phyloP scores from a whole-genome alignment of 169 alveolate genomes.

The Plasmodium coatneyi region DNA sequence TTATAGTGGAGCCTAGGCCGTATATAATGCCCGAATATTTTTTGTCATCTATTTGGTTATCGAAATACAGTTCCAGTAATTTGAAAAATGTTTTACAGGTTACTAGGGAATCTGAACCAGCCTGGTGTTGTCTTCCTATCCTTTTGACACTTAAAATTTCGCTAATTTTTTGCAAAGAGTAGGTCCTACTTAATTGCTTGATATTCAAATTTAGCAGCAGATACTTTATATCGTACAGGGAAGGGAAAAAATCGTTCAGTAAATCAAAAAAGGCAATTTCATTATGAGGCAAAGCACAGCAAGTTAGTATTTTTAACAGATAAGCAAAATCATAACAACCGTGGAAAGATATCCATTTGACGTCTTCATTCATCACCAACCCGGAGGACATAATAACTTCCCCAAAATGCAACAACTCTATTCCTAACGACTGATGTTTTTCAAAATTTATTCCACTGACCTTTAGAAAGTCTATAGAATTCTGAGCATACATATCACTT shows the following conservation, averaged over 20 bases:
- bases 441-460: conserved; percentile 97
- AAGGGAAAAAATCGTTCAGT: conserved; percentile 94
- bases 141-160: conserved; percentile 91
- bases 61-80: conserved; percentile 89
- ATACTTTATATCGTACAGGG: conserved; percentile 95
- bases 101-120: conserved; percentile 98
- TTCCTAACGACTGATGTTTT: conserved; percentile 93
- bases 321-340: conserved; percentile 99
- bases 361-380: conserved; percentile 95
- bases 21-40: conserved; percentile 88
- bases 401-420: conserved; percentile 94
- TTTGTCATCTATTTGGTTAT: conserved; percentile 87
- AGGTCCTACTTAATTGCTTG: conserved; percentile 85
- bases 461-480: conserved; percentile 93
- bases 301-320: conserved; percentile 92
- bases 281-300: conserved; percentile 92
- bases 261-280: conserved; percentile 93
- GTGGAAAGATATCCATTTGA: conserved; percentile 98
- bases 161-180: conserved; percentile 89
- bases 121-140: conserved; percentile 98
- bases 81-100: conserved; percentile 96
- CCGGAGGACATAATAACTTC: conserved; percentile 96
- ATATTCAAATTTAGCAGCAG: conserved; percentile 90
- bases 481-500: conserved; percentile 93
- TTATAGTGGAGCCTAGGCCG: conserved; percentile 87